Evolutionary conservation across 768 basidiomycete genomes (phyloP).

Genomic region (Suillus spraguei): DNA sequence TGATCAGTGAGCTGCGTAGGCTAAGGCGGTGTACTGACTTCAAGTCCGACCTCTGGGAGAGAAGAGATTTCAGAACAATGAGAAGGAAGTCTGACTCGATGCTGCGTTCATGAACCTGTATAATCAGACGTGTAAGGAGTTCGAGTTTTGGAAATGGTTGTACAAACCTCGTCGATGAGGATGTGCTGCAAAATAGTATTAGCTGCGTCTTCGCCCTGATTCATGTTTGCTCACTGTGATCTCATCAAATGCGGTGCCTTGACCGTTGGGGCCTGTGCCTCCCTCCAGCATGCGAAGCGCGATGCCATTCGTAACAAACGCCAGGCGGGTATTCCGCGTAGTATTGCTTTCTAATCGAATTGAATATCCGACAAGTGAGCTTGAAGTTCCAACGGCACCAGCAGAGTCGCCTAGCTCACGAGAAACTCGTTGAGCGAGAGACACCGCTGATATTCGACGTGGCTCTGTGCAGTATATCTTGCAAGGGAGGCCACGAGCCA

Average conservation of each 20-base stretch:
- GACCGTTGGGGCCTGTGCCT: slow-evolving; percentile 66
- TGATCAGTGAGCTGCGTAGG: slow-evolving; percentile 11
- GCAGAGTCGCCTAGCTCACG: slow-evolving; percentile 87
- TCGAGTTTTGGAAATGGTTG: slow-evolving; percentile 3
- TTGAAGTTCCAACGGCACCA: slow-evolving; percentile 72
- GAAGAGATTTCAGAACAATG: slow-evolving; percentile 85
- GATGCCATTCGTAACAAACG: slow-evolving; percentile 93
- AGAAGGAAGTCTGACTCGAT: slow-evolving; percentile 98
- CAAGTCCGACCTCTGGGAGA: slow-evolving; percentile 77
- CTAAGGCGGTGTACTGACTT: slow-evolving; percentile 52
- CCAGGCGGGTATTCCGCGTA: slow-evolving; percentile 72
- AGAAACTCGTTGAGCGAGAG: slow-evolving; percentile 91
- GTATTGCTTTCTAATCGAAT: slow-evolving; percentile 91
- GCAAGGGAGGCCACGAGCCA: slow-evolving; percentile 78
- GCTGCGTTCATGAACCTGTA: slow-evolving; percentile 89
- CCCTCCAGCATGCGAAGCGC: slow-evolving; percentile 96
- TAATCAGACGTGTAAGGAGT: background rate
- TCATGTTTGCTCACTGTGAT: slow-evolving; percentile 67
- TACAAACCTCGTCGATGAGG: slow-evolving; percentile 86
- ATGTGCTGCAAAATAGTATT: slow-evolving; percentile 62
- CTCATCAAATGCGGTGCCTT: slow-evolving; percentile 87
- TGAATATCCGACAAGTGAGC: slow-evolving; percentile 90
- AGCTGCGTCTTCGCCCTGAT: slow-evolving; percentile 9
- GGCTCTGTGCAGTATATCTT: slow-evolving; percentile 97
- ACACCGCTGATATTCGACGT: slow-evolving; percentile 93